Conservation (phyloP, 2,329 filamentous ascomycete genomes). For the Cordyceps tenuipes region DNA sequence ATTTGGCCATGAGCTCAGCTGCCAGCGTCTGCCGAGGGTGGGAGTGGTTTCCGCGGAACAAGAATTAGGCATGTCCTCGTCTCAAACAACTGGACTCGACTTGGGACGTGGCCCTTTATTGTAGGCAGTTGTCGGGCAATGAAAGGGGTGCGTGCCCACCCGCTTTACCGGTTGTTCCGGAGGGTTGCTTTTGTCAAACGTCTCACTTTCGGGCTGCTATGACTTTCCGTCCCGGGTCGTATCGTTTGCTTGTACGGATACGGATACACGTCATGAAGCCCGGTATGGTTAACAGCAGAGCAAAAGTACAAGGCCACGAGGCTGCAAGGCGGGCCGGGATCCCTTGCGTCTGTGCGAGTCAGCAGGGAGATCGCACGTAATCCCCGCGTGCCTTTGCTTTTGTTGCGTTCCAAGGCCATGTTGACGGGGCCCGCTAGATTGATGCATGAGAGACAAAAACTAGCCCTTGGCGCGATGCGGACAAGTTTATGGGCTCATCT, state of each 20-base stretch:
- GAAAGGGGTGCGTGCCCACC: background rate
- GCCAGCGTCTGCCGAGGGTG: background rate
- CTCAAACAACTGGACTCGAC: background rate
- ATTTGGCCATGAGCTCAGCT: background rate
- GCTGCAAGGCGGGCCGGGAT: background rate
- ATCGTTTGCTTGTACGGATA: background rate
- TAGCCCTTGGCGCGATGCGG: background rate
- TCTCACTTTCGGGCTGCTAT: background rate
- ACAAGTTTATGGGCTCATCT: background rate
- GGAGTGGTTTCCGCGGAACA: background rate
- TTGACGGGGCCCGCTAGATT: background rate
- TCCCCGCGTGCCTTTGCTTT: background rate
- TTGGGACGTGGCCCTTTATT: background rate
- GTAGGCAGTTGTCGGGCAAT: background rate
- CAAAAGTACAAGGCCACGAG: background rate
- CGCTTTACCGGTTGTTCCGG: background rate
- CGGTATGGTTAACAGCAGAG: background rate
- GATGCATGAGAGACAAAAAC: background rate
- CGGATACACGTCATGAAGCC: background rate
- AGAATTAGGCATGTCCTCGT: background rate
- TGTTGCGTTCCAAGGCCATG: background rate
- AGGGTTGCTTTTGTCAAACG: slow-evolving; percentile 1
- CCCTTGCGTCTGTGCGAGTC: background rate
- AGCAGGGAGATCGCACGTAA: background rate
- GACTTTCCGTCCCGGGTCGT: background rate